Base-by-base conservation (phyloP, 23 red algal species). In the Gracilaria domingensis region DNA sequence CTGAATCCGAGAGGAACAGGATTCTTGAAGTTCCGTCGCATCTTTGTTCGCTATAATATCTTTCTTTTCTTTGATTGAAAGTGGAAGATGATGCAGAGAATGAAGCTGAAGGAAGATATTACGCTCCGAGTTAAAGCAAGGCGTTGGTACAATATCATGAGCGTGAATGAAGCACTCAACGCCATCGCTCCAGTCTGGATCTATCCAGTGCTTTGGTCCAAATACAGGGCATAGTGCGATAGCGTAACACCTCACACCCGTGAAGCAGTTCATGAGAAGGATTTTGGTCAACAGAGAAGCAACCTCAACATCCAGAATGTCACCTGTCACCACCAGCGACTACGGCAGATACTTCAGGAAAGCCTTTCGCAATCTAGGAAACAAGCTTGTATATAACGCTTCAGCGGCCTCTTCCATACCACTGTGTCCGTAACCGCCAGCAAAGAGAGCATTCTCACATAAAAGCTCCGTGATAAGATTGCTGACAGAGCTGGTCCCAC, bases 381-480 rank as follows among this genome's bases (percentile, higher is more conserved):
- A 72, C 0, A 96, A 50, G 30, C 53, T 58, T 9, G 88, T 66
- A 50, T 75, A 89, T 23, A 96, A 59, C 32, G 80, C 66, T 16
- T 86, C 50, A 12, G 95, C 79, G 55, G 95, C 95, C 13, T 84
- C 76, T 51, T 85, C 79, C 87, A 96, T 93, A 45, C 95, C 95
- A 34, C 70, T 69, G 80, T 96, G 95, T 26, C 86, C 95, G 65
- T 65, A 92, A 29, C 95, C 95, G 2, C 79, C 87, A 69, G 71
- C 59, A 71, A 96, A 92, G 55, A 70, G 95, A 12, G 55, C 7
- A 33, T 84, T 86, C 23, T 78, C 67, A 65, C 86, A 90, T 35
- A 89, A 66, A 32, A 96, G 60, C 53, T 96, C 95, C 23, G 86
- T 85, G 20, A 96, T 83, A 48, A 91, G 75, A 81, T 96, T 88